Evolutionary conservation across 2,329 filamentous ascomycete genomes (phyloP), one percentile per base, ranked within the genome.

Genomic region (Verticillium longisporum): DNA sequence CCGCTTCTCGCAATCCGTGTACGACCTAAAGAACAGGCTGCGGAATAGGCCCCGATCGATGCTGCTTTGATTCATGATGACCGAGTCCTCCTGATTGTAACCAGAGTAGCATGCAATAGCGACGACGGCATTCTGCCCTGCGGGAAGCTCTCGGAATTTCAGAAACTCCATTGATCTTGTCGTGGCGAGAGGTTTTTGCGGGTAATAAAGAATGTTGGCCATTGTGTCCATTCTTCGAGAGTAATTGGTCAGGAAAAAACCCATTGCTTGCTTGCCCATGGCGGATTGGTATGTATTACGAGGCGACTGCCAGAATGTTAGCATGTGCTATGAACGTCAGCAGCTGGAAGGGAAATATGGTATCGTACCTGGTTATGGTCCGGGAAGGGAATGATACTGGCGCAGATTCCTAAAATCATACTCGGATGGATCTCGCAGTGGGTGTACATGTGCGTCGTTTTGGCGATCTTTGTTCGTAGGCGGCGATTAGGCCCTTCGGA

Each of bases 221-320:
- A 99, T 99, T 4, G 95, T 99, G 72, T 99, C 95, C 94, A 99
- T 98, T 65, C 95, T 92, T 64, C 94, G 88, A 50, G 91, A 89
- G 75, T 96, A 99, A 73, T 99, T 99, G 13, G 96, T 99, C 61
- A 99, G 83, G 80, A 97, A 97, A 69, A 98, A 93, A 72, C 96
- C 95, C 96, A 99, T 99, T 64, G 95, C 95, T 84, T 99, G 95
- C 78, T 99, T 99, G 81, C 96, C 95, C 95, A 99, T 99, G 73
- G 95, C 95, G 70, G 94, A 97, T 78, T 98, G 94, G 76, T 97
- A 99, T 4, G 94, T 98, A 73, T 99, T 99, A 89, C 95, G 90
- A 67, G 95, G 95, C 65, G 94, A 98, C 85, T 96, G 71, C 56
- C 18, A 41, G 21, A 10, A 56, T 56, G 67, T 80, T 71, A 81